Evolutionary conservation across 805 yeast species (phyloP), one percentile per base, ranked within the genome.

Genomic region (Teunomyces gatunensis): DNA sequence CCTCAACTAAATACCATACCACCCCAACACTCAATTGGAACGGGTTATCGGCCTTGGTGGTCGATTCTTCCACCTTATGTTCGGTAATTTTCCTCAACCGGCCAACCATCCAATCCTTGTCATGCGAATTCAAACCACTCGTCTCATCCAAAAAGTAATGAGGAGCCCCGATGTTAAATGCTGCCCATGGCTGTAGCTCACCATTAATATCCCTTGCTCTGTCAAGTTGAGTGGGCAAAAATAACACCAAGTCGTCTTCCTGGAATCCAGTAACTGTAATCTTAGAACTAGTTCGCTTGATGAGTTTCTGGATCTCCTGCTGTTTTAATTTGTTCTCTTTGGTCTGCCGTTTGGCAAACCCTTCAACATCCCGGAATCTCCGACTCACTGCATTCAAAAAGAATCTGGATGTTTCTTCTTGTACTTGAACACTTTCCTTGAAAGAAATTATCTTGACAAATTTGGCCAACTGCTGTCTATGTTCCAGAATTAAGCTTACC

Each of bases 151-250:
- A 68, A 58, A 90, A 85, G 62, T 82, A 90, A 61, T 91, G 90
- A 0, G 95, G 94, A 0, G 89, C 85, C 1, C 92, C 96, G 47
- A 87, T 77, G 54, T 94, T 91, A 70, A 92, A 92, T 1, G 96
- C 96, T 0, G 97, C 97, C 98, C 98, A 92, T 0, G 92, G 89
- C 46, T 73, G 80, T 9, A 54, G 17, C 12, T 45, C 47, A 34
- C 65, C 62, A 27, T 49, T 55, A 10, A 39, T 39, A 7, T 55
- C 63, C 32, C 49, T 47, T 6, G 47, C 47, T 23, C 61, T 46
- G 55, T 78, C 79, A 40, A 77, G 76, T 39, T 82, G 69, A 0
- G 96, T 89, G 2, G 96, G 97, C 52, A 92, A 68, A 61, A 92
- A 92, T 48, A 92, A 68, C 1, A 89, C 96, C 56, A 89, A 68